Percentiles rank a stretch among this genome's conserved stretches.
phyloP scores from a whole-genome alignment of 73 alveolate genomes.

The Breviolum minutum region DNA sequence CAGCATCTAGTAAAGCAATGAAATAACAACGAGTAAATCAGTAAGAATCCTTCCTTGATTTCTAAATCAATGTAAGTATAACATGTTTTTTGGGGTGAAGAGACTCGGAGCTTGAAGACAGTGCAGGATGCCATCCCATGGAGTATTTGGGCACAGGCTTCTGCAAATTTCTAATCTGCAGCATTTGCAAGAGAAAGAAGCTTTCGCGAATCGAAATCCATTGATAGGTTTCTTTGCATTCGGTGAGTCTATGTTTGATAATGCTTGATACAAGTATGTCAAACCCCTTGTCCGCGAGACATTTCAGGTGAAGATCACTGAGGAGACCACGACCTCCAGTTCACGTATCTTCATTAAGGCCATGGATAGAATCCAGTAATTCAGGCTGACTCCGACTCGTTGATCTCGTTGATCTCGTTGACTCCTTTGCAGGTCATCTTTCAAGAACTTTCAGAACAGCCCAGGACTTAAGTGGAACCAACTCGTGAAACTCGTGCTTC shows the following conservation, averaged over 20 bases:
- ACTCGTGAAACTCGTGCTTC: too few relatives aligned
- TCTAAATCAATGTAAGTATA: too few relatives aligned
- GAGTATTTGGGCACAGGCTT: constrained; percentile 89
- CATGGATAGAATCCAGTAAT: neutral
- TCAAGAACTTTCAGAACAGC: constrained; percentile 93
- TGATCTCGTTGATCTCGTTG: neutral
- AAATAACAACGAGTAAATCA: too few relatives aligned
- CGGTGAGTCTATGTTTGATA: neutral
- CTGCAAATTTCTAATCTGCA: too few relatives aligned
- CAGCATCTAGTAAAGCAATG: too few relatives aligned
- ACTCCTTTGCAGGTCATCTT: constrained; percentile 43
- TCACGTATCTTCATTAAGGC: constrained; percentile 99
- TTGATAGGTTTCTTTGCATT: constrained; percentile 96
- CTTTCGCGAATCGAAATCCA: neutral
- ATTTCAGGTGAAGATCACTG: constrained; percentile 98
- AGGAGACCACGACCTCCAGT: constrained; percentile 99
- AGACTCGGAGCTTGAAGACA: neutral
- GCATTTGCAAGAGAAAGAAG: neutral
- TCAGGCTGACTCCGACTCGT: too few relatives aligned
- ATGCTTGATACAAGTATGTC: constrained; percentile 97
- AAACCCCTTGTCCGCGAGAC: too few relatives aligned
- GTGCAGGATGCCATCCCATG: constrained; percentile 79
- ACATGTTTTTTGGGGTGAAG: too few relatives aligned
- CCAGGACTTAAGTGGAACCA: neutral
- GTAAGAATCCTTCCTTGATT: too few relatives aligned